A percentile compares a stretch with the other conserved stretches of the same genome.
Evolutionary conservation across 2,329 filamentous ascomycete genomes (phyloP).

Genomic region (Botryosphaeria dothidea): DNA sequence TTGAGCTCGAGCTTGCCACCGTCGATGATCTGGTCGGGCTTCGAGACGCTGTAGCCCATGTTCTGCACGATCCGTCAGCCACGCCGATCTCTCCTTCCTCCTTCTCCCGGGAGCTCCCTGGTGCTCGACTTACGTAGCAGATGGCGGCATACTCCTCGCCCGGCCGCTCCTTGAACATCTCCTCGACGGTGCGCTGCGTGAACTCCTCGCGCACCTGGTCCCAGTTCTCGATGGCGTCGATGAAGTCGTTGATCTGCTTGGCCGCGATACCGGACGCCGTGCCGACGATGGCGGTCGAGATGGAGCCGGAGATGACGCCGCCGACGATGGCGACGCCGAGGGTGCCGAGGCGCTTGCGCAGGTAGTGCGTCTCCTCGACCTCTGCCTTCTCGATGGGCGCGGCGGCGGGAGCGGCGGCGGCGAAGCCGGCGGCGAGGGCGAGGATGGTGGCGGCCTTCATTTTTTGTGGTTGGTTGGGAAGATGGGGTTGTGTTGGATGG

Average conservation of each 20-base stretch:
- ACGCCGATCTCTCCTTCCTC: not conserved
- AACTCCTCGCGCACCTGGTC: slow-evolving; percentile 1
- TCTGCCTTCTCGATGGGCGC: not conserved
- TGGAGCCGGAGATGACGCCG: not conserved
- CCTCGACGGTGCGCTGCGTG: not conserved
- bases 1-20: not conserved
- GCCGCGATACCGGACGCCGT: not conserved
- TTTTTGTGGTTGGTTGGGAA: not conserved
- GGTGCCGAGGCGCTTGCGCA: not conserved
- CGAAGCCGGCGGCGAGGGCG: not conserved
- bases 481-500: not conserved
- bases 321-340: not conserved
- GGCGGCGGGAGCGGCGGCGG: not conserved
- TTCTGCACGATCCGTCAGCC: not conserved
- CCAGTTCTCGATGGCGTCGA: not conserved
- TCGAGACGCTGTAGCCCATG: not conserved
- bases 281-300: not conserved
- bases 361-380: not conserved
- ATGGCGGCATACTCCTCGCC: not conserved
- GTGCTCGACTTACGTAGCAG: not conserved
- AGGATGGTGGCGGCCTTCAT: not conserved
- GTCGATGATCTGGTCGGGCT: not conserved
- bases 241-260: not conserved
- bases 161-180: not conserved
- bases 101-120: no score